A percentile compares a stretch with the other conserved stretches of the same genome.
Conservation (phyloP, 306 rosid species). For the Dryas alaskensis region DNA sequence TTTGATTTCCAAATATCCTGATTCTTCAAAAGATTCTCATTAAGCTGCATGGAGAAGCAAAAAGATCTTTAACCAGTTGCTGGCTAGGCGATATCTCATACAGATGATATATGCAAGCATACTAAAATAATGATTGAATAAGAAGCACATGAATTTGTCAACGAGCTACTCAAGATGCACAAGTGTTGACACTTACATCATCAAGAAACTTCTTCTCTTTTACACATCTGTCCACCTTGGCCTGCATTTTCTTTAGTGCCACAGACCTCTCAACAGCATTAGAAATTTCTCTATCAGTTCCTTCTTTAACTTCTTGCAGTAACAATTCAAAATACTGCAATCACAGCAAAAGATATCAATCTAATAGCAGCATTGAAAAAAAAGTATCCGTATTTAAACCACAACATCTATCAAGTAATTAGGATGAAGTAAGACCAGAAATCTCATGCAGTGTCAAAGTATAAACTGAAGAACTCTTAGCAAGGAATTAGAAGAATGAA, state of each 20-base stretch:
- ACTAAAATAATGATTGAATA: not conserved
- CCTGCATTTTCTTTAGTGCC: conserved; percentile 66
- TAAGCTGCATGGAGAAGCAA: conserved; percentile 58
- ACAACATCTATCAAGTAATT: conserved; percentile 1
- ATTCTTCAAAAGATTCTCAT: conserved; percentile 79
- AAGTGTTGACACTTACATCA: conserved; percentile 50
- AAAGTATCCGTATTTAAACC: not conserved
- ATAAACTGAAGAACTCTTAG: not conserved
- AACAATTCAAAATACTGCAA: conserved; percentile 86
- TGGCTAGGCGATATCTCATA: conserved; percentile 4
- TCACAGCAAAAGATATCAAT: conserved; percentile 16
- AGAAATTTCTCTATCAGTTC: conserved; percentile 62
- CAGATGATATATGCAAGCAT: conserved; percentile 13
- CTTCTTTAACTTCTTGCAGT: conserved; percentile 84
- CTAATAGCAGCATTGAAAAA: too few species aligned
- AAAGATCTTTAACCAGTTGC: conserved; percentile 16
- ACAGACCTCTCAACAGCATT: conserved; percentile 70
- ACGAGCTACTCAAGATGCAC: not conserved
- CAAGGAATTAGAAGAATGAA: conserved; percentile 9
- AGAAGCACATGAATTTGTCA: conserved; percentile 5
- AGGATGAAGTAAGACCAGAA: conserved; percentile 11
- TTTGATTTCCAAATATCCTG: conserved; percentile 77
- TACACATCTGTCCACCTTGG: conserved; percentile 70
- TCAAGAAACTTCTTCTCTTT: conserved; percentile 81
- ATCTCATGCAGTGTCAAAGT: conserved; percentile 1